Percentiles rank a stretch among this genome's conserved stretches.
Evolutionary conservation across 2,329 filamentous ascomycete species (phyloP).

Genomic region (Colletotrichum sp.): DNA sequence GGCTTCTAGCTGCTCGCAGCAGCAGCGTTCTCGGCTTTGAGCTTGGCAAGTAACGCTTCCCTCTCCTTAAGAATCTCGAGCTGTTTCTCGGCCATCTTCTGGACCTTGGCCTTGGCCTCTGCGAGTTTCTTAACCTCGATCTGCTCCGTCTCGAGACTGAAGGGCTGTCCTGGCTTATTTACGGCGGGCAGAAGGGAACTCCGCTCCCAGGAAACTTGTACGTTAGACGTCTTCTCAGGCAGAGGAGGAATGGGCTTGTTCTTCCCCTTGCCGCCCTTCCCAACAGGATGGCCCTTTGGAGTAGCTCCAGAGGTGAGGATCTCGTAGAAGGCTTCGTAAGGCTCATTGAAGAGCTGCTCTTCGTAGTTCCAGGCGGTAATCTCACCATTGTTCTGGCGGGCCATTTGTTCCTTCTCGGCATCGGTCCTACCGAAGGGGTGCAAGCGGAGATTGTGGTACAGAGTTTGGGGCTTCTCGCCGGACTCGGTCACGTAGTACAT

Average conservation of each 20-base stretch:
- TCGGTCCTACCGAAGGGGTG: constrained; percentile 89
- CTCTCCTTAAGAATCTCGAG: constrained; percentile 67
- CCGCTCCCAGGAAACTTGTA: constrained; percentile 54
- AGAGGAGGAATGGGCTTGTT: constrained; percentile 46
- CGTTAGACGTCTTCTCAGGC: constrained; percentile 35
- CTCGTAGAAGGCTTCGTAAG: constrained; percentile 90
- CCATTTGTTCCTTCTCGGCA: constrained; percentile 67
- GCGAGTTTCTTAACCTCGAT: constrained; percentile 64
- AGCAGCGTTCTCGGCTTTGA: constrained; percentile 65
- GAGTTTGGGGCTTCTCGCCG: constrained; percentile 92
- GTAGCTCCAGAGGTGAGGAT: constrained; percentile 77
- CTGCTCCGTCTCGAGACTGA: constrained; percentile 73
- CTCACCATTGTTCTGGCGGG: constrained; percentile 58
- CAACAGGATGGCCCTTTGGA: constrained; percentile 46
- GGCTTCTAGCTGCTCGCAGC: constrained; percentile 27
- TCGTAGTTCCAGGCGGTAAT: constrained; percentile 86
- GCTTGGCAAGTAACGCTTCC: constrained; percentile 63
- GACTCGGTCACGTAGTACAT: constrained; percentile 90
- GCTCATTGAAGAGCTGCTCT: constrained; percentile 96
- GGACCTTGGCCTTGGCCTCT: constrained; percentile 69
- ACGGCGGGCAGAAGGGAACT: constrained; percentile 77
- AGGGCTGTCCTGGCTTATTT: constrained; percentile 72
- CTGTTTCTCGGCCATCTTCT: constrained; percentile 63
- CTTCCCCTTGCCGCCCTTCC: constrained; percentile 58
- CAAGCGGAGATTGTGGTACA: constrained; percentile 90